phyloP scores from a whole-genome alignment of 2,329 filamentous ascomycete genomes.

The Penicillium expansum region DNA sequence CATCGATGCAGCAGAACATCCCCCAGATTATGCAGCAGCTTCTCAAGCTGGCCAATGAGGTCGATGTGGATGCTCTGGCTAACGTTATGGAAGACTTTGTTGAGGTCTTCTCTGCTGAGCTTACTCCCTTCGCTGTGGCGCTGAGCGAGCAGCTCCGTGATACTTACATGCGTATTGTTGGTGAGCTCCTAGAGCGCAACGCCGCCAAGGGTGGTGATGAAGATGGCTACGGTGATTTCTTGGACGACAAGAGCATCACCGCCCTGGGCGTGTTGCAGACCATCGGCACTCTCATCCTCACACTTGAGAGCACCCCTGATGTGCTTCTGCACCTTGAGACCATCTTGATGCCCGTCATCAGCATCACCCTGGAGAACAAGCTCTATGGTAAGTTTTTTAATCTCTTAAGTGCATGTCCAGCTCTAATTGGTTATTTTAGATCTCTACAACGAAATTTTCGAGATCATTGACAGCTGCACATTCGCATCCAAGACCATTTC shows the following conservation, averaged over 20 bases:
- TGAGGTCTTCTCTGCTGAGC: constrained; percentile 93
- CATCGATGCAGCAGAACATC: constrained; percentile 96
- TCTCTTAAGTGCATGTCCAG: constrained; percentile 41
- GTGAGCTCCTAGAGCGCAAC: constrained; percentile 86
- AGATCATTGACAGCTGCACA: constrained; percentile 98
- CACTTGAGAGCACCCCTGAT: constrained; percentile 93
- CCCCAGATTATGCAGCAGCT: constrained; percentile 99
- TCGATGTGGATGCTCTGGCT: constrained; percentile 92
- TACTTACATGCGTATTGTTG: constrained; percentile 90
- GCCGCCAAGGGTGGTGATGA: constrained; percentile 70
- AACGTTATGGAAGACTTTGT: constrained; percentile 99
- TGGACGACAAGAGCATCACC: constrained; percentile 98
- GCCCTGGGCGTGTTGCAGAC: constrained; percentile 94
- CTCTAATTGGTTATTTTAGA: constrained; percentile 38
- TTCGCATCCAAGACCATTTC: constrained; percentile 96
- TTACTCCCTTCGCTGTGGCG: constrained; percentile 95
- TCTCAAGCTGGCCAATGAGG: constrained; percentile 93
- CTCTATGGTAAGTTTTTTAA: constrained; percentile 66
- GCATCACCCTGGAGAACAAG: constrained; percentile 94
- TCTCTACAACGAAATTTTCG: constrained; percentile 96
- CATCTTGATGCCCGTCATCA: constrained; percentile 95
- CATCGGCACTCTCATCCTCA: constrained; percentile 94
- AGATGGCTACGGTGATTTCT: constrained; percentile 80
- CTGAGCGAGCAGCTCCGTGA: constrained; percentile 93
- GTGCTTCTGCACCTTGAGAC: constrained; percentile 92